These are phyloP conservation scores for Petasospora fabianii DNA, from an alignment of 1,139 yeast species.

Conservation along the genomic window DNA sequence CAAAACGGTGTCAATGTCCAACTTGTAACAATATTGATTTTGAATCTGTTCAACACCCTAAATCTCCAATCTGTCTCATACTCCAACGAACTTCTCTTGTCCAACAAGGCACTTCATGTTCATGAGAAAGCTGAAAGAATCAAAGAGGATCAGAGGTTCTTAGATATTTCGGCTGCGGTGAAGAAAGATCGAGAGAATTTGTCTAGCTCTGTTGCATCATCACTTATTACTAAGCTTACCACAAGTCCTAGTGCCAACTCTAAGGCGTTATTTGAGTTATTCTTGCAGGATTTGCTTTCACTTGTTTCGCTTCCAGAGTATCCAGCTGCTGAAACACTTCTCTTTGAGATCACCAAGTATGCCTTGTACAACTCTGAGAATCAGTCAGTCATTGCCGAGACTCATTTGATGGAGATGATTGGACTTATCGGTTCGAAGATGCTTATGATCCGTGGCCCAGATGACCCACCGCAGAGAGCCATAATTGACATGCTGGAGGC, in stretches of 20 bases:
- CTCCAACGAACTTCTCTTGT: conserved; percentile 13
- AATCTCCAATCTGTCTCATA: conserved; percentile 25
- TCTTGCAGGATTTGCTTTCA: conserved; percentile 52
- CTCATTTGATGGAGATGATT: conserved; percentile 49
- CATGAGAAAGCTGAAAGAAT: conserved; percentile 8
- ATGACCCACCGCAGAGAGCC: conserved; percentile 6
- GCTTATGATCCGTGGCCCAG: conserved; percentile 32
- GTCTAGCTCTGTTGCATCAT: conserved; percentile 36
- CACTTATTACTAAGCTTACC: conserved; percentile 38
- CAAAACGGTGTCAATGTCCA: conserved; percentile 47
- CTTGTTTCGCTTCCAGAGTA: conserved; percentile 55
- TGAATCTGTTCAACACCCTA: conserved; percentile 44
- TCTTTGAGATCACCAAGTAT: conserved; percentile 41
- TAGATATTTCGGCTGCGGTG: conserved; percentile 2
- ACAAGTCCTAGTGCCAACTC: conserved; percentile 37
- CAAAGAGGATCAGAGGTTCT: conserved; percentile 18
- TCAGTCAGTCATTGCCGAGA: conserved; percentile 40
- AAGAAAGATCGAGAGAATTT: conserved; percentile 13
- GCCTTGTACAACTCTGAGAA: conserved; percentile 37
- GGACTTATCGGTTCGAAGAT: conserved; percentile 55
- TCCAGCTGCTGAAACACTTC: conserved; percentile 51
- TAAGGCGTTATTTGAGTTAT: conserved; percentile 44
- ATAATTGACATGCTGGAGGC: background rate
- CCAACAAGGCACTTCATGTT: background rate
- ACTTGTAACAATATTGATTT: conserved; percentile 41